These are phyloP conservation scores for Adansonia digitata DNA, from an alignment of 345 rosid species.

Conservation along the genomic window DNA sequence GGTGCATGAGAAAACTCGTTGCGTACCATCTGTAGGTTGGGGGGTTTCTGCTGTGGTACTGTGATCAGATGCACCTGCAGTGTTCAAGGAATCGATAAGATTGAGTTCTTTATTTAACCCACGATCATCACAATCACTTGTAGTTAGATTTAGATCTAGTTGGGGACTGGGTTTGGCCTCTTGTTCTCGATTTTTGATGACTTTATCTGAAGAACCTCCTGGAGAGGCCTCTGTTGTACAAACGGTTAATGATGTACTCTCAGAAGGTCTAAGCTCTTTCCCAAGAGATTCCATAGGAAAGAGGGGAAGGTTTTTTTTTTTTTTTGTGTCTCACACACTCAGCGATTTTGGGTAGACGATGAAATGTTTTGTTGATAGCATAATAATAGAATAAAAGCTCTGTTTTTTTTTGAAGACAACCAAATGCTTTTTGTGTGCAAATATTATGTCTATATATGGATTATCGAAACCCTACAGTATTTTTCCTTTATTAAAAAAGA, in stretches of 20 bases:
- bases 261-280: conserved; percentile 23
- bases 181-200: conserved; percentile 19
- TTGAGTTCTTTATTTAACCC: conserved; percentile 55
- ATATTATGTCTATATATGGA: conserved; percentile 30
- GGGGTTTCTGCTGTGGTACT: conserved; percentile 23
- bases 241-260: conserved; percentile 24
- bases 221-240: conserved; percentile 1
- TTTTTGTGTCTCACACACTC: background rate
- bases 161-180: conserved; percentile 15
- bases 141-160: conserved; percentile 36
- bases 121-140: conserved; percentile 22
- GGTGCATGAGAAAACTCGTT: conserved; percentile 72
- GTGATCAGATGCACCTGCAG: conserved; percentile 25
- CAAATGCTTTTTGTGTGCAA: conserved; percentile 18
- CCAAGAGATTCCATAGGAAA: conserved; percentile 35
- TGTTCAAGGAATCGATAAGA: conserved; percentile 46
- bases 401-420: conserved; percentile 1
- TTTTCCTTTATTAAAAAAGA: conserved; percentile 6
- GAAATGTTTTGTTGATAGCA: conserved; percentile 9
- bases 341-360: conserved; percentile 5
- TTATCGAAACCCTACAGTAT: conserved; percentile 8
- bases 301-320: background rate
- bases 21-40: conserved; percentile 30
- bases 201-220: conserved; percentile 18
- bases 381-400: background rate